Percentiles rank a stretch among this genome's conserved stretches.
Evolutionary conservation across 129 eudicot species (phyloP).

Genomic region (Artemisia tridentata): DNA sequence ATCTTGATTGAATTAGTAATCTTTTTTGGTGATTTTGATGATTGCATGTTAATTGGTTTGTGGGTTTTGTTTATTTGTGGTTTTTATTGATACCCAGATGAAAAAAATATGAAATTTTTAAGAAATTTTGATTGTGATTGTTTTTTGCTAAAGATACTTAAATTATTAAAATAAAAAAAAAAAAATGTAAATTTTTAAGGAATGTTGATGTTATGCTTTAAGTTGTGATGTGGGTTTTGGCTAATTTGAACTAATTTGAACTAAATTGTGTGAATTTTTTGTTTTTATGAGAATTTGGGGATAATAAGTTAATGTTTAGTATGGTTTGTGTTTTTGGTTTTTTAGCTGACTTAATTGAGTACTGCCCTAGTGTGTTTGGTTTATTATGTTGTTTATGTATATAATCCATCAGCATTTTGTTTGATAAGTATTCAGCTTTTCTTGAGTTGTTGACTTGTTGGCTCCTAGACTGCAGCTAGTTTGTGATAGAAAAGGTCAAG

Average conservation of each 20-base stretch:
- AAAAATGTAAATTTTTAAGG: not conserved
- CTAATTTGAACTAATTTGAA: conserved; percentile 11
- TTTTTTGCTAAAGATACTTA: not conserved
- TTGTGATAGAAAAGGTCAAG: not conserved
- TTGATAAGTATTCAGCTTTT: conserved; percentile 12
- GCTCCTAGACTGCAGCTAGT: not conserved
- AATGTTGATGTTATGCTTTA: conserved; percentile 11
- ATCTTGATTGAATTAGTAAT: conserved; percentile 2
- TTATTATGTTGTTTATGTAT: conserved; percentile 2
- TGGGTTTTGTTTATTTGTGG: conserved; percentile 23
- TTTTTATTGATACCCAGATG: conserved; percentile 19
- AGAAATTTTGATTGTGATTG: conserved; percentile 15
- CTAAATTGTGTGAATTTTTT: conserved; percentile 16
- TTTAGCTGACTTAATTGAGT: conserved; percentile 4
- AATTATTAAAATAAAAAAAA: too few relatives aligned
- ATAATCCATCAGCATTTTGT: conserved; percentile 15
- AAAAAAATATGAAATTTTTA: not conserved
- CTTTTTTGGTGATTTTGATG: conserved; percentile 5
- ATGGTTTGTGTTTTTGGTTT: not conserved
- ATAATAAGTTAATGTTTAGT: not conserved
- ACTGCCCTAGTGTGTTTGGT: conserved; percentile 2
- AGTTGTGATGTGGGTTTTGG: conserved; percentile 17
- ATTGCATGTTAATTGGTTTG: conserved; percentile 21
- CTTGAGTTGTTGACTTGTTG: conserved; percentile 4
- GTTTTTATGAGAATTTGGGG: conserved; percentile 28